Conservation (phyloP, 2,329 filamentous ascomycete genomes). For the Fusarium pininemorale region DNA sequence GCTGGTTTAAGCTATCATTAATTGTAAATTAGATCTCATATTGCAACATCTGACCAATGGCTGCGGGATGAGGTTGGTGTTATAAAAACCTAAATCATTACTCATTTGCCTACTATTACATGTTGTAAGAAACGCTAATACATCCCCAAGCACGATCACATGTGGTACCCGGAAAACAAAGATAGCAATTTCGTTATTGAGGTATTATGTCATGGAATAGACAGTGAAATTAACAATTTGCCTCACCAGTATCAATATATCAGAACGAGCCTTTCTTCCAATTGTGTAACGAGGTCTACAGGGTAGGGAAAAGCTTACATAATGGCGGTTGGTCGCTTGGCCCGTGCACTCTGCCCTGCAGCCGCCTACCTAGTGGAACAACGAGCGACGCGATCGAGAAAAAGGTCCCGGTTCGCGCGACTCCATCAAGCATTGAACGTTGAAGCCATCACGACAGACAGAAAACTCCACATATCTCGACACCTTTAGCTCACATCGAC, state of each 20-base stretch:
- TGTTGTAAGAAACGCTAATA: no score
- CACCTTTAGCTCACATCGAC: background rate
- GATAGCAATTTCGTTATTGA: no score
- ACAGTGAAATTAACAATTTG: no score
- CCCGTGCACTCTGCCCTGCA: conserved; percentile 28
- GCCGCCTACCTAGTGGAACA: conserved; percentile 20
- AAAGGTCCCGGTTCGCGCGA: conserved; percentile 42
- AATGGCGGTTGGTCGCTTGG: background rate
- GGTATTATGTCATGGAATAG: no score
- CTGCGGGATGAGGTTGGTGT: background rate
- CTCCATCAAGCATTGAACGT: conserved; percentile 40
- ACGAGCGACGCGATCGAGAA: conserved; percentile 46
- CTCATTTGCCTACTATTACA: no score
- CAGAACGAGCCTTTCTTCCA: no score
- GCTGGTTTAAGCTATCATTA: background rate
- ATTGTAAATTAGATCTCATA: background rate
- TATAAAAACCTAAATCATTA: background rate
- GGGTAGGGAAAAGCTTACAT: conserved; percentile 36
- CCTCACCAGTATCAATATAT: no score
- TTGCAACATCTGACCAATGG: background rate
- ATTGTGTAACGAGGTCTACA: background rate
- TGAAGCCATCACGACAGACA: conserved; percentile 35
- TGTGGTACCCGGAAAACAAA: no score
- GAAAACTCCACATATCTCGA: conserved; percentile 17
- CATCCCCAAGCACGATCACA: no score